Base-by-base conservation (phyloP, 192 early-diverging fungal genomes). In the Podila horticola region DNA sequence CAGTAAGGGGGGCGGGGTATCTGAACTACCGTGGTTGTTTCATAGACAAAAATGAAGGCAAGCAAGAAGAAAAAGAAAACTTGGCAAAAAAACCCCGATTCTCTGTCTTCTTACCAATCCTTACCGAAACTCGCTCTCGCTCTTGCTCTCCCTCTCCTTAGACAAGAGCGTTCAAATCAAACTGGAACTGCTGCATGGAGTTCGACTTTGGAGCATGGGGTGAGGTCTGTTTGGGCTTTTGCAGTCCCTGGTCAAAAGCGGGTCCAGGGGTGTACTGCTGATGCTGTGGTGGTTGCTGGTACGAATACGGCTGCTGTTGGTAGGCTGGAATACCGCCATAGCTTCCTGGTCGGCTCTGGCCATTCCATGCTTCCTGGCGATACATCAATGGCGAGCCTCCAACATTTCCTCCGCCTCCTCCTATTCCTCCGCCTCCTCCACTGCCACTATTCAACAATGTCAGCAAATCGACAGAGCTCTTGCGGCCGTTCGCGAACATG, bases 91-190 rank as follows among this genome's bases (percentile, higher is more conserved):
- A n/a, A n/a, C n/a, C n/a, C n/a, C n/a, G 41, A 17, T 45, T 45
- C 13, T 15, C 41, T 15, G n/a, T n/a, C n/a, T 45, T 17, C 41
- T 17, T 45, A 17, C 13, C 15, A 13, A 45, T 45, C 15, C 41
- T 45, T 17, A 13, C 15, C 41, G 2, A 45, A 8, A 45, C 15
- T 17, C 41, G 41, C 41, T 45, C 41, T 45, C 34, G 8, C 34
- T 7, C 34, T 31, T 31, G 0, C 34, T 36, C 15, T n/a, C n/a
- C n/a, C 41, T 38, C 8, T 38, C 8, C 22, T 79, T 57, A 79
- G 71, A 84, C 50, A 58, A 86, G 24, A 59, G 82, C 66, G 55
- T 83, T 66, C 67, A 86, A 62, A 79, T 88, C 85, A 84, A 73
- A 72, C 52, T 77, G 10, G 82, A 75, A 88, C 71, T 59, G 81